A percentile compares a stretch with the other conserved stretches of the same genome.
phyloP scores from a whole-genome alignment of 495 filamentous ascomycete genomes.

The Thermochaetoides thermophila region DNA sequence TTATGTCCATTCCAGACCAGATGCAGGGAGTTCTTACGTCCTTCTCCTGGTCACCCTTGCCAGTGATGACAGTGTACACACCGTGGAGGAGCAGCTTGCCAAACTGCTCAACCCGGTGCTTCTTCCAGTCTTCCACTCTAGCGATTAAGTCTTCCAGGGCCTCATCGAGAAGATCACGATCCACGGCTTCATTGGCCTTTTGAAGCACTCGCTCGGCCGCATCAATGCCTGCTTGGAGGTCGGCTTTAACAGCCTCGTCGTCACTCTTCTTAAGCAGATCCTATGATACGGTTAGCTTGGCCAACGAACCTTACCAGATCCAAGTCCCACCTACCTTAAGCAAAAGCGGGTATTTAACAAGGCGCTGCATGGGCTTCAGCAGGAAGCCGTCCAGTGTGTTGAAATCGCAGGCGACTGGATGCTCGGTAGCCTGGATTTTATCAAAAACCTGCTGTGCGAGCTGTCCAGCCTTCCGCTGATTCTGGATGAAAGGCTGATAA shows the following conservation, averaged over 20 bases:
- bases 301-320: background rate
- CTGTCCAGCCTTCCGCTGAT: slow-evolving; percentile 59
- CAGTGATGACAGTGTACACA: slow-evolving; percentile 87
- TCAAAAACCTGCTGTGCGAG: slow-evolving; percentile 46
- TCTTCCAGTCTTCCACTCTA: slow-evolving; percentile 97
- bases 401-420: slow-evolving; percentile 42
- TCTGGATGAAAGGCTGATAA: slow-evolving; percentile 94
- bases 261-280: slow-evolving; percentile 74
- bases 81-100: slow-evolving; percentile 79
- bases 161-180: slow-evolving; percentile 64
- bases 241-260: slow-evolving; percentile 48
- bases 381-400: slow-evolving; percentile 74
- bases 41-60: slow-evolving; percentile 62
- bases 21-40: slow-evolving; percentile 54
- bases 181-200: slow-evolving; percentile 77
- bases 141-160: slow-evolving; percentile 65
- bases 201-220: slow-evolving; percentile 63
- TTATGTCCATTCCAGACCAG: too few relatives aligned
- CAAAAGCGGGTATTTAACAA: slow-evolving; percentile 86
- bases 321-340: slow-evolving; percentile 51
- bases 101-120: slow-evolving; percentile 77
- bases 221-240: slow-evolving; percentile 57
- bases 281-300: slow-evolving; percentile 28
- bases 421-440: slow-evolving; percentile 38
- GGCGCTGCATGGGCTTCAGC: slow-evolving; percentile 87